Evolutionary conservation across 2,329 filamentous ascomycete genomes (phyloP), one percentile per base, ranked within the genome.

Genomic region (Alternaria postmessia): DNA sequence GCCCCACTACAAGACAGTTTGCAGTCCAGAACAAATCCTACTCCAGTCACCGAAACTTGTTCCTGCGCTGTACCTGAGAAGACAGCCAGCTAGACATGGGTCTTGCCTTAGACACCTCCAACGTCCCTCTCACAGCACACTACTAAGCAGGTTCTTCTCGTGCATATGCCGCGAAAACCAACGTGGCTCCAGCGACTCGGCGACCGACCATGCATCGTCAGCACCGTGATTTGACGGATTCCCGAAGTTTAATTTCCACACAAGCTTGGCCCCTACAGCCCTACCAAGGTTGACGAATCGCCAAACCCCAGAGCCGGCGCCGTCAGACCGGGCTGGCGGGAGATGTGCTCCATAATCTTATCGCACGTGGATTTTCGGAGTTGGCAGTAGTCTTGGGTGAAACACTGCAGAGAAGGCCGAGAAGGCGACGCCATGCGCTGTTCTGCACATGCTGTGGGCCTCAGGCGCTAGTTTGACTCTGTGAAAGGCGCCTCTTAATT

Each of bases 171-270:
- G 47, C 59, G 48, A 56, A 55, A 60, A 62, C 57, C 57, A 57
- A 66, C 66, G 57, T 66, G 62, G 66, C 66, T 61, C 66, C 66
- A 63, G 24, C 55, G 30, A 48, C 47, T 59, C 41, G 61, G 32
- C 51, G 49, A 51, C 53, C 53, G 51, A 63, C 18, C 22, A 53
- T 57, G 57, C 53, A 30, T 43, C 34, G 38, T 58, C 48, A 46
- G 51, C 38, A 49, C 32, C 43, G 54, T 59, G 55, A 63, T 63
- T 65, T 53, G 64, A 59, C 57, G 42, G 38, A 36, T 51, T 34
- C 47, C 54, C 39, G 51, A 56, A 18, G 36, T 44, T 44, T 64
- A 61, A 68, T 68, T 68, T 68, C 64, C 64, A 68, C 66, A 58
- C 54, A 48, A 51, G 42, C 66, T 66, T 66, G 52, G 66, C 47